Evolutionary conservation across 164 flowering plant genomes (phyloP).

Genomic region (Paratinospora sagittata): DNA sequence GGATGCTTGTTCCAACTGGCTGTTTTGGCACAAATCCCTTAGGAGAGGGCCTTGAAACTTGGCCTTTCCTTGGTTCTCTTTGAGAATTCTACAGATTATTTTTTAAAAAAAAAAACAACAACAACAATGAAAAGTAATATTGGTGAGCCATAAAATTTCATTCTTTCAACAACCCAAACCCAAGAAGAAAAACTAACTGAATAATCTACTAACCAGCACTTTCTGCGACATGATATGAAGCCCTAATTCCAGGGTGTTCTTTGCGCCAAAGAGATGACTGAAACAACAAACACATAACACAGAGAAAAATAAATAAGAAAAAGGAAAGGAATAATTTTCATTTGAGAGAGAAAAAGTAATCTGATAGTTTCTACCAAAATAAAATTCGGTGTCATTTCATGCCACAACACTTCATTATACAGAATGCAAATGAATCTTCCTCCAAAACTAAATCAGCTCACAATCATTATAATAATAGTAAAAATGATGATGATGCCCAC

Average conservation of each 20-base stretch:
- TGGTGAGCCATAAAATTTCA: neutral
- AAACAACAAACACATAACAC: neutral
- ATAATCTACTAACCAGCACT: constrained; percentile 45
- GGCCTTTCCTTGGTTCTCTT: constrained; percentile 52
- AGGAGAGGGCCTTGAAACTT: constrained; percentile 37
- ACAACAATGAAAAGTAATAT: neutral
- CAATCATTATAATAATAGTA: too few relatives aligned
- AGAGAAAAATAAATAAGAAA: too few relatives aligned
- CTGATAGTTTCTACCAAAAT: too few relatives aligned
- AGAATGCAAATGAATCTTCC: too few relatives aligned
- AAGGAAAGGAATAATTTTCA: too few relatives aligned
- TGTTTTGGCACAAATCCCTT: constrained; percentile 56
- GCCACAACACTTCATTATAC: too few relatives aligned
- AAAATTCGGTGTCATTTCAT: too few relatives aligned
- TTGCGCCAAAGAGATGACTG: constrained; percentile 37
- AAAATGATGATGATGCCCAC: too few relatives aligned
- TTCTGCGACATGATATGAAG: constrained; percentile 32
- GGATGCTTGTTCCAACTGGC: constrained; percentile 38
- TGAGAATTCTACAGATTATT: constrained; percentile 54
- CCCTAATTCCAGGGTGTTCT: constrained; percentile 22
- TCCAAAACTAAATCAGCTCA: too few relatives aligned
- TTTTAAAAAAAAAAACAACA: neutral
- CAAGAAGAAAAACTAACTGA: neutral
- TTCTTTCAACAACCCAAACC: constrained; percentile 1
- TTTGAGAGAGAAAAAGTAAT: too few relatives aligned